Base-by-base conservation (phyloP, 1,284 basidiomycete species). In the Salmacisia buchloeana region DNA sequence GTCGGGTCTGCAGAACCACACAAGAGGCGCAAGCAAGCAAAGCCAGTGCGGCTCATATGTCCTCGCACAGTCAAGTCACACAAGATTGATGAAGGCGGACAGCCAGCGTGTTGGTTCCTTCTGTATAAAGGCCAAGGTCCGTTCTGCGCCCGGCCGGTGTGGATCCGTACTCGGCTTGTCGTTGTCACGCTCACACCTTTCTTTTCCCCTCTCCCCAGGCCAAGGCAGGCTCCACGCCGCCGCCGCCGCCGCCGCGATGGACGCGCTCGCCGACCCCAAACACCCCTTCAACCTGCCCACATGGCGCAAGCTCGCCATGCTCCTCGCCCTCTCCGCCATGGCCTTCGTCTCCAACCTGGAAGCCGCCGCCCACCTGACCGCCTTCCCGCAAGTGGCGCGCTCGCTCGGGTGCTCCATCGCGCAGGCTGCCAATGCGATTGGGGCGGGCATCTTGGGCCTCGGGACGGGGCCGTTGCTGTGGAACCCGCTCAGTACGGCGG, bases 381-480 rank as follows among this genome's bases (percentile, higher is more conserved):
- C 64, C 13, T 67, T 65, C 66, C 71, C 68, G 15, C 65, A 66
- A 39, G 65, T 79, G 45, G 71, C 76, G n/a, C 57, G 62, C 2
- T 62, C 63, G 29, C 74, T 76, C 58, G 63, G 70, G 18, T 66
- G 68, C 2, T 63, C 69, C n/a, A 74, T 77, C 3, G 61, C 72
- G 2, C 63, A 69, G 3, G 75, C 74, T 9, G 76, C 80, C 31
- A 78, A 81, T 66, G 70, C 79, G 0, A 78, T 81, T 60, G 80
- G 80, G 10, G 80, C 80, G 67, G 68, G 66, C 25, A 72, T 81
- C n/a, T 74, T 81, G 13, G 81, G 81, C 33, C 69, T 78, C n/a
- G 80, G 78, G 1, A 73, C 80, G 2, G 81, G 81, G 1, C 73
- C 79, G 0, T 59, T 81, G 7, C 65, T 81, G 23, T 76, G 69